Evolutionary conservation across 2,329 filamentous ascomycete genomes (phyloP), one percentile per base, ranked within the genome.

Genomic region (Trichoderma gracile): DNA sequence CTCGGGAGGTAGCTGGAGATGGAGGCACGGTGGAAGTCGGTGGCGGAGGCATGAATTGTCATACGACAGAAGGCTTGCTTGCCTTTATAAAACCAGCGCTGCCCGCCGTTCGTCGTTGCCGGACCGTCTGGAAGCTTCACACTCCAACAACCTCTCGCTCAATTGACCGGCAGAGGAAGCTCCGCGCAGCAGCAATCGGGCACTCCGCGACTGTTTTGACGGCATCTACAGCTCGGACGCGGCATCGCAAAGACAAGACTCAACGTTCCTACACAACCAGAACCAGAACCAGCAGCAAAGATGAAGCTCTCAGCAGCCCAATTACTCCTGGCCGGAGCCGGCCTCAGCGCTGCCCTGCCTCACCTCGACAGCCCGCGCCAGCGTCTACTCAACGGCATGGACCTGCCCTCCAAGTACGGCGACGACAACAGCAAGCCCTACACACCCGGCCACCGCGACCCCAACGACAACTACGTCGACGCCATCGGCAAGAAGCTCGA

Each of bases 381-480:
- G 72, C 81, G 83, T 14, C 80, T 85, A 17, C 75, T 82, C 65
- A 79, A 82, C 63, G 82, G 82, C 60, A 76, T 82, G 56, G 74
- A 77, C 5, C 74, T 85, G 14, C 81, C 79, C 65, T 71, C 73
- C 54, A 80, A 77, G 66, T 82, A 79, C 66, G 73, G 72, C 60
- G 78, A 75, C 64, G 67, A 71, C 61, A 71, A 71, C 61, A 71
- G 71, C 45, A 74, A 77, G 14, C 87, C 87, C 0, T 91, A 89
- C 71, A 85, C 80, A 12, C 86, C 86, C 0, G 84, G 78, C 8
- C 78, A 85, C 71, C 80, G 78, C 56, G 87, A 91, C 69, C 85
- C 86, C 0, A 82, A 86, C 67, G 88, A 91, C 73, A 78, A 78
- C 64, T 84, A 86, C 49, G 76, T 90, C 46, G 88, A 91, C 73